Base-by-base conservation (phyloP, 1,284 basidiomycete genomes). In the Heterobasidion irregulare region DNA sequence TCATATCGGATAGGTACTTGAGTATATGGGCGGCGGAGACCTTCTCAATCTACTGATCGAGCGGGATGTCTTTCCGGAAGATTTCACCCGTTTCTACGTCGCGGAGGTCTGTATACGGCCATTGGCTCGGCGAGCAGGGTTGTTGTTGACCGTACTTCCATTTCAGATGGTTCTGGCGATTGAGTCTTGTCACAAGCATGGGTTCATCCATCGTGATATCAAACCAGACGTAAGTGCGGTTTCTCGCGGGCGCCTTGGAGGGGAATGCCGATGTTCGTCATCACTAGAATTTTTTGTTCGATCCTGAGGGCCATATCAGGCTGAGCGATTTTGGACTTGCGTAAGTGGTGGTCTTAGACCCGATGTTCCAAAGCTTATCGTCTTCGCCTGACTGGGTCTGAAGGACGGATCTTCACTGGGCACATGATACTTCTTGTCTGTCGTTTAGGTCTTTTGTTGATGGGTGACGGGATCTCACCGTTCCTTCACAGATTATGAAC, bases 131-230 rank as follows among this genome's bases (percentile, higher is more conserved):
- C 49, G 33, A 38, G 26, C 18, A 26, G n/a, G 43, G 46, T 38
- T 32, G 26, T 18, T 35, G 34, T 32, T 50, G 19, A 49, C 10
- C 26, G 15, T 18, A 18, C 48, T 56, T 53, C 53, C 53, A 64
- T 57, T 58, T 56, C 64, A 92, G 87, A 98, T 98, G 95, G 79
- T 98, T 56, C 82, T 98, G n/a, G 92, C 93, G 13, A 89, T 98
- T 60, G 89, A 96, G 69, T 88, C 90, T 62, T 95, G 93, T 66
- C 96, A 98, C 73, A 86, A 85, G 66, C 85, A 93, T 62, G 95
- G 95, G 2, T 98, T 96, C 74, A 97, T 98, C 64, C 95, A 98
- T 74, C 84, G 95, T 54, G 95, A 98, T 74, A 96, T 98, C 73
- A 96, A 96, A 73, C 93, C 93, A 59, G 90, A 93, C 72, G 86